Evolutionary conservation across 768 basidiomycete genomes (phyloP).

Genomic region (Pisolithus sp.): DNA sequence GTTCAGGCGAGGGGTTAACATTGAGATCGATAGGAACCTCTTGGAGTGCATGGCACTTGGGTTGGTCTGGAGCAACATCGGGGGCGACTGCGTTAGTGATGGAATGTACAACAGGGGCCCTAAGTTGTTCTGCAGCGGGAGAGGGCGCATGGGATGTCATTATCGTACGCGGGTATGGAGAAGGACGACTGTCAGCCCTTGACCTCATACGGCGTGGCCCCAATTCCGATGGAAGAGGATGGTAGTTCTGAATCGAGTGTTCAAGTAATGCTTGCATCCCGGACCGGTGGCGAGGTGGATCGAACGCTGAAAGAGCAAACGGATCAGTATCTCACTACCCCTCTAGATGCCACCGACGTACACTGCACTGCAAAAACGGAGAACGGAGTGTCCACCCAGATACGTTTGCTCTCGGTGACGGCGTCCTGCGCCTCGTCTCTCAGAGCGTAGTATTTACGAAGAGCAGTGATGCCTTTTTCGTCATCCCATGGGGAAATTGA

Average conservation of each 20-base stretch:
- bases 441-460: slow-evolving; percentile 65
- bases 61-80: slow-evolving; percentile 2
- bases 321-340: background rate
- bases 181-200: slow-evolving; percentile 63
- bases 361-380: slow-evolving; percentile 69
- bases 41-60: slow-evolving; percentile 33
- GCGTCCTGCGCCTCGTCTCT: slow-evolving; percentile 61
- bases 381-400: slow-evolving; percentile 68
- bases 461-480: slow-evolving; percentile 55
- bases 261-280: slow-evolving; percentile 71
- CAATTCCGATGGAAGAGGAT: slow-evolving; percentile 68
- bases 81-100: slow-evolving; percentile 13
- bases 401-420: slow-evolving; percentile 57
- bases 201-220: slow-evolving; percentile 57
- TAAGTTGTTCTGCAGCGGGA: slow-evolving; percentile 31
- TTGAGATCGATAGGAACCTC: slow-evolving; percentile 40
- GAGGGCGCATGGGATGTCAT: slow-evolving; percentile 39
- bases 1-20: slow-evolving; percentile 28
- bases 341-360: slow-evolving; percentile 32
- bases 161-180: slow-evolving; percentile 60
- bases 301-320: slow-evolving; percentile 45
- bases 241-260: slow-evolving; percentile 64
- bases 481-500: slow-evolving; percentile 55
- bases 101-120: slow-evolving; percentile 15
- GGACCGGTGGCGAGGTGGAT: slow-evolving; percentile 56